phyloP scores from a whole-genome alignment of 2,329 filamentous ascomycete genomes.

The Bisporella sp. region DNA sequence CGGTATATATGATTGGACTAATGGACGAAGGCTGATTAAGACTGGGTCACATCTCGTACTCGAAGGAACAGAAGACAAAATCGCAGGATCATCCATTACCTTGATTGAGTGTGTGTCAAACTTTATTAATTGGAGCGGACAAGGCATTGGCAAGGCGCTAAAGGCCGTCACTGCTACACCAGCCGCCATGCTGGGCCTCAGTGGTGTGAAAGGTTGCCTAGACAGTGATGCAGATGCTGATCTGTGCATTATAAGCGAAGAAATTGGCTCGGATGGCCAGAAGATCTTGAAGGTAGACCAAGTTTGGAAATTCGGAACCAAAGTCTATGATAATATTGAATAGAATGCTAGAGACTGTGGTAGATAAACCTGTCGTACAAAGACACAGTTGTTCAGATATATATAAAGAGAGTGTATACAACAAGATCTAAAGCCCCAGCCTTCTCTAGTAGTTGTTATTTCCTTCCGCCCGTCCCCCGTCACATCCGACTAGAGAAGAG shows the following conservation, averaged over 20 bases:
- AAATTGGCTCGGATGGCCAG: conserved; percentile 34
- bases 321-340: conserved; percentile 10
- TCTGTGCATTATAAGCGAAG: conserved; percentile 60
- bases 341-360: conserved; percentile 1
- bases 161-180: conserved; percentile 70
- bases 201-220: conserved; percentile 59
- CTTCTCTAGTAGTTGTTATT: no score
- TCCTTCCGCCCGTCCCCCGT: no score
- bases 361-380: neutral
- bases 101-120: conserved; percentile 80
- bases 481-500: no score
- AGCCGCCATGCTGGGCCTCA: conserved; percentile 66
- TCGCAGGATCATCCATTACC: conserved; percentile 68
- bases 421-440: no score
- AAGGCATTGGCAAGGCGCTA: conserved; percentile 60
- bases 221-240: conserved; percentile 60
- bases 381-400: no score
- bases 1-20: conserved; percentile 80
- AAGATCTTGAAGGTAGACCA: conserved; percentile 36
- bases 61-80: conserved; percentile 66
- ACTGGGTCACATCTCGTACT: conserved; percentile 65
- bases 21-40: conserved; percentile 62
- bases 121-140: conserved; percentile 68
- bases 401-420: no score
- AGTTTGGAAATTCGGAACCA: conserved; percentile 18